phyloP scores from a whole-genome alignment of 73 alveolate genomes.

The Tetrahymena elliotti region DNA sequence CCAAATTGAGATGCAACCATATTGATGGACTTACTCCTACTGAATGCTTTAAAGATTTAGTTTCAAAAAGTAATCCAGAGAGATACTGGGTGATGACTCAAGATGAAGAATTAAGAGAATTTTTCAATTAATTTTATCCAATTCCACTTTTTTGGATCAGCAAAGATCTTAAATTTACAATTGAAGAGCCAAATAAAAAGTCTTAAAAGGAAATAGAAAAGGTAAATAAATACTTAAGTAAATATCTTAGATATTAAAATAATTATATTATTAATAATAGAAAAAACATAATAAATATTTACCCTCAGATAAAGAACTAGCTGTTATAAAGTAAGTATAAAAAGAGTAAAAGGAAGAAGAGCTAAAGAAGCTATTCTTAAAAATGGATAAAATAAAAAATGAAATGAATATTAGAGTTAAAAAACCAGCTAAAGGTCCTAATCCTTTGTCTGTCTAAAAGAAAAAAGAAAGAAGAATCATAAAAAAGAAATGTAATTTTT shows the following conservation, averaged over 20 bases:
- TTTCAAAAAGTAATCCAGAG: background rate
- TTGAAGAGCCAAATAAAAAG: background rate
- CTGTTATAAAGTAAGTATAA: background rate
- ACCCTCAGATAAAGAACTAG: background rate
- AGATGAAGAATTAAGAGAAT: background rate
- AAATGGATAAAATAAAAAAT: background rate
- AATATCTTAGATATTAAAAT: background rate
- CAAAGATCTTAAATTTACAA: background rate
- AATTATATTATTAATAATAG: background rate
- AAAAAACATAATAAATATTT: background rate
- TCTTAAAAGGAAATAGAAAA: background rate
- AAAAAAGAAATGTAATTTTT: background rate
- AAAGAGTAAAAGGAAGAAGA: background rate
- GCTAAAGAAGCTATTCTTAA: background rate
- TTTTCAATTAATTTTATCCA: background rate
- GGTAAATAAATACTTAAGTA: background rate
- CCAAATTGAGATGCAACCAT: background rate
- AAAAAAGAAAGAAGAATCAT: background rate
- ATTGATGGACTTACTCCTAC: background rate
- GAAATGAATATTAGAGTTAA: background rate
- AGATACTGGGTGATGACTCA: background rate
- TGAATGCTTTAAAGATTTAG: background rate
- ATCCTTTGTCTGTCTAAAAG: background rate
- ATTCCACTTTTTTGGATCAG: background rate
- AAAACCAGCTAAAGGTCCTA: background rate